Base-by-base conservation (phyloP, 2,329 filamentous ascomycete species). In the Fusarium fujikuroi region DNA sequence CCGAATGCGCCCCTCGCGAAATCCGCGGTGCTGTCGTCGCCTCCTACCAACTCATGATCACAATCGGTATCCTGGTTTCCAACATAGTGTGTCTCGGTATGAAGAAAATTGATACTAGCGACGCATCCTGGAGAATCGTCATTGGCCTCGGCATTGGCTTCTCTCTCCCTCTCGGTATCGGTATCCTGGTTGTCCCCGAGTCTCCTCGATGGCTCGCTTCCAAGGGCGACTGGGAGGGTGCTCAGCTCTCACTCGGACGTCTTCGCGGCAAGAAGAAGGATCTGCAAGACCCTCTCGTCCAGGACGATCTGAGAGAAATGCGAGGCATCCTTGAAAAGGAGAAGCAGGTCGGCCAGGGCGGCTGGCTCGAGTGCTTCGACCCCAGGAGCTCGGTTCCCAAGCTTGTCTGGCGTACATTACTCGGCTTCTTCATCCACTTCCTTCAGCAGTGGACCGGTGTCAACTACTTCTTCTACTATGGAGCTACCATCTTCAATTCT, bases 1-100 rank as follows among this genome's bases (percentile, higher is more conserved):
- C 88, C 44, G 91, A 92, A 78, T 89, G 86, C 59, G 86, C 88
- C 4, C 91, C 91, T 8, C 85, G 86, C 23, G 85, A 89, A 75
- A 90, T 92, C 69, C 88, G 90, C 73, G 90, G 90, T 74, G 87
- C 88, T 39, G 87, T 92, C 47, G 88, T 92, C n/a, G 86, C 87
- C 9, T 90, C 88, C n/a, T 93, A 93, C 81, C 92, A 93, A 81
- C 87, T 93, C 21, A 90, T 93, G 83, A 92, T 93, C 79, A 93
- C 91, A 1, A 84, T 93, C 34, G 92, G 92, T 39, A 92, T 93
- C 71, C 88, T 90, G 60, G 79, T 87, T 25, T 84, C 87, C 60
- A 87, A 88, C 73, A 81, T 86, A 61, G 84, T 90, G 75, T 90
- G 89, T 79, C 88, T 83, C 60, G 87, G 86, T 47, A 83, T 87